Evolutionary conservation across 1,139 yeast species (phyloP), one percentile per base, ranked within the genome.

Genomic region (Pichia norvegensis): DNA sequence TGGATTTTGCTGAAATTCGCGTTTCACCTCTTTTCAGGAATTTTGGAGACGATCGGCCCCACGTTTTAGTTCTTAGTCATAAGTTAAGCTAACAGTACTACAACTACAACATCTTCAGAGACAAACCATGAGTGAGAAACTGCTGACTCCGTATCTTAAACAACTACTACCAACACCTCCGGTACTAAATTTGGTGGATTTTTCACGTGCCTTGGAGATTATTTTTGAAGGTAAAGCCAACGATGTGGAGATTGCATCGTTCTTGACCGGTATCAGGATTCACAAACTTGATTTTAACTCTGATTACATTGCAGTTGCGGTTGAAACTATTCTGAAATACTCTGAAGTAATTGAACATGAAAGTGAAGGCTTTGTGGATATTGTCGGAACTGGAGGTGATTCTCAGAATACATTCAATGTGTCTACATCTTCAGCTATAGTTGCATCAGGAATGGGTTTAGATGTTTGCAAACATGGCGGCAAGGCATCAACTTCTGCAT

Each of bases 301-400:
- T 0, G 84, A 77, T 39, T 86, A 69, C 61, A 84, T 92, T 42
- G 92, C 96, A 4, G 82, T 86, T 9, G 97, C 97, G 0, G 96
- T 87, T 1, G 69, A 67, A 36, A 78, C 88, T 0, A 76, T 85
- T 17, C 68, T 76, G 54, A 81, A 74, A 60, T 85, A 71, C 61
- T 81, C 87, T 25, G 74, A 70, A 57, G 63, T 70, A 10, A 76
- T 85, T 21, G 63, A 59, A 10, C 49, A 54, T 10, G 60, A 66
- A 2, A 56, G 67, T 1, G 66, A 62, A 2, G 85, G 86, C 0
- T 84, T 78, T 55, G 74, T 86, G 17, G 98, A 92, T 64, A 85
- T 92, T 36, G 98, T 92, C 8, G 98, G 98, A 1, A 92, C 98
- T 0, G 98, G 98, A 27, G 98, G 98, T 7, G 98, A 92, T 61